These are phyloP conservation scores for Leucoagaricus sp. DNA, from an alignment of 1,284 basidiomycete genomes.

Conservation along the genomic window DNA sequence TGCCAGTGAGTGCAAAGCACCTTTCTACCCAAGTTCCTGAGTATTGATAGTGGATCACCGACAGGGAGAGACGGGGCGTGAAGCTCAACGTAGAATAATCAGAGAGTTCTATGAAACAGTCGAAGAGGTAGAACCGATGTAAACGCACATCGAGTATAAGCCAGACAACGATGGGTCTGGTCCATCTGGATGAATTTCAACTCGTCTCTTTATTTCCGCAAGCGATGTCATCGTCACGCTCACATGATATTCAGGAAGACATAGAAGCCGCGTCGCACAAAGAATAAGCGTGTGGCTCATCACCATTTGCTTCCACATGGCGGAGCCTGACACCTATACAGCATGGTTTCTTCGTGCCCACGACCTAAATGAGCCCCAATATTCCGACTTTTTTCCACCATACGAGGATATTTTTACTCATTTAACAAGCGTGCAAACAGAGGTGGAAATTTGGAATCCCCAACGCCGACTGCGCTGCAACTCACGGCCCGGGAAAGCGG, in stretches of 20 bases:
- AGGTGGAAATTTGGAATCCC: not conserved
- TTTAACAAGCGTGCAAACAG: not conserved
- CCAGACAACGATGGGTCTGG: too few species aligned
- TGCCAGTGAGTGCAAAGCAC: slow-evolving; percentile 41
- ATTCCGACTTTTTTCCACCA: slow-evolving; percentile 9
- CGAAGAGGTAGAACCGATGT: slow-evolving; percentile 57
- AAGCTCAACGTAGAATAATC: slow-evolving; percentile 81
- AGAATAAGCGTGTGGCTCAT: slow-evolving; percentile 1
- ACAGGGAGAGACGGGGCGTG: slow-evolving; percentile 62
- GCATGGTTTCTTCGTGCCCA: not conserved
- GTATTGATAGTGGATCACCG: not conserved
- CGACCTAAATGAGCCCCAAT: not conserved
- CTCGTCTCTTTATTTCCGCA: too few species aligned
- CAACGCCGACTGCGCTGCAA: not conserved
- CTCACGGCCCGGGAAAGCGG: slow-evolving; percentile 6
- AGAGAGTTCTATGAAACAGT: slow-evolving; percentile 85
- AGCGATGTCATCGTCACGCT: slow-evolving; percentile 1
- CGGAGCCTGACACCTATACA: not conserved
- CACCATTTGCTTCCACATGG: not conserved
- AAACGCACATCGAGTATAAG: too few species aligned
- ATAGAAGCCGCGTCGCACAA: slow-evolving; percentile 3
- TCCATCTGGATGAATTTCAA: too few species aligned
- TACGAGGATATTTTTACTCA: not conserved
- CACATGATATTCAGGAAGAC: slow-evolving; percentile 12
- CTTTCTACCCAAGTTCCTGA: not conserved